phyloP scores from a whole-genome alignment of 2,329 filamentous ascomycete species.

The Akanthomyces dipterigenus region DNA sequence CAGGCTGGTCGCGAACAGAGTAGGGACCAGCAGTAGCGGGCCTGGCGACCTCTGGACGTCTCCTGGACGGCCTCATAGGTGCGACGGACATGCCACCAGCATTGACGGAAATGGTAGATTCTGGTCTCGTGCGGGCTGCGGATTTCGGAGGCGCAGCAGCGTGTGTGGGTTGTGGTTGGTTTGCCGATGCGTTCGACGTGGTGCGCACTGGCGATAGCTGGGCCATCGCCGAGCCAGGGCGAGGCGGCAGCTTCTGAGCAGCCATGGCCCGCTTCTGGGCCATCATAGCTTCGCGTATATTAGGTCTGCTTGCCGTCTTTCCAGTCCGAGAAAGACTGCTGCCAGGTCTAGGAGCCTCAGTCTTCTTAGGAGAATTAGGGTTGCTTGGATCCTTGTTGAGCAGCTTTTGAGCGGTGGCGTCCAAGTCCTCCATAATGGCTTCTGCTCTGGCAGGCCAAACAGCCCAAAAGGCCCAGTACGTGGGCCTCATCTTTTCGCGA shows the following conservation, averaged over 20 bases:
- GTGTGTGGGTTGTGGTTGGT: conserved; percentile 18
- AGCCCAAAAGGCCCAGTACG: conserved; percentile 76
- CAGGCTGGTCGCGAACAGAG: conserved; percentile 48
- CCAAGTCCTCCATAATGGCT: conserved; percentile 68
- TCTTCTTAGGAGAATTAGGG: conserved; percentile 58
- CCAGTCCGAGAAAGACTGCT: conserved; percentile 58
- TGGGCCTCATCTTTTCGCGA: conserved; percentile 74
- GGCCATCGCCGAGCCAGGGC: conserved; percentile 60
- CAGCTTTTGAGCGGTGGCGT: conserved; percentile 69
- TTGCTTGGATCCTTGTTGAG: conserved; percentile 81
- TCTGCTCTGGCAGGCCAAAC: conserved; percentile 76
- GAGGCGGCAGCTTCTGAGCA: conserved; percentile 44
- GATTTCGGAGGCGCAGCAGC: conserved; percentile 23
- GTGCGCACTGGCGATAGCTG: conserved; percentile 47
- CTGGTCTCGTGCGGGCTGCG: conserved; percentile 35
- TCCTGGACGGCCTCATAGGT: conserved; percentile 54
- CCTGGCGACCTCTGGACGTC: conserved; percentile 51
- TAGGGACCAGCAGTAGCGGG: conserved; percentile 61
- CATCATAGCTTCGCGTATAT: conserved; percentile 75
- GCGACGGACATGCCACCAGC: conserved; percentile 56
- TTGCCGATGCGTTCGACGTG: conserved; percentile 28
- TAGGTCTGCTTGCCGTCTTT: conserved; percentile 51
- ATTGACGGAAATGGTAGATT: conserved; percentile 37
- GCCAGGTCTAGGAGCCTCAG: conserved; percentile 47
- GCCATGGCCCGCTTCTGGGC: conserved; percentile 66